These are phyloP conservation scores for Mycena rosella DNA, from an alignment of 768 basidiomycete genomes.

Conservation along the genomic window DNA sequence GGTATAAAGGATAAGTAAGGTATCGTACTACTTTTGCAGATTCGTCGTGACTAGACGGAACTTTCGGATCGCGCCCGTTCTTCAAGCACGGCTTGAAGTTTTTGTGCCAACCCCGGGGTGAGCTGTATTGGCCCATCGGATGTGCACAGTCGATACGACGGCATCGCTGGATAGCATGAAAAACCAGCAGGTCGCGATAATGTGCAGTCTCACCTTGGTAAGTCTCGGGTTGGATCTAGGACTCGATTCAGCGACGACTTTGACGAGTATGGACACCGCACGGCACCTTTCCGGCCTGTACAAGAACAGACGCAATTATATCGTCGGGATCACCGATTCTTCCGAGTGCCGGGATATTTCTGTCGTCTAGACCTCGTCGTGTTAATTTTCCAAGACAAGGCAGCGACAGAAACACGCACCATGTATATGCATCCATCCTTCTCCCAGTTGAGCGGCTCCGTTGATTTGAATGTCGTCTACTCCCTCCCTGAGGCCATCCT, in stretches of 20 bases:
- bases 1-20: not conserved
- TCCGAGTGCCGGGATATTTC: constrained; percentile 81
- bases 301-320: constrained; percentile 82
- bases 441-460: constrained; percentile 71
- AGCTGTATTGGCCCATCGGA: constrained; percentile 77
- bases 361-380: constrained; percentile 74
- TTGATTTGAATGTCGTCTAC: constrained; percentile 76
- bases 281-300: constrained; percentile 73
- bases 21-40: not conserved
- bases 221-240: constrained; percentile 75
- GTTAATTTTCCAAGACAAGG: too few relatives aligned
- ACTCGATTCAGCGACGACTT: constrained; percentile 1
- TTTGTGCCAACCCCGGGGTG: constrained; percentile 72
- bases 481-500: constrained; percentile 64
- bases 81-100: constrained; percentile 57
- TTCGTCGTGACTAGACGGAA: not conserved
- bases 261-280: constrained; percentile 27
- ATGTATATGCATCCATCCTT: constrained; percentile 93
- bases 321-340: constrained; percentile 89
- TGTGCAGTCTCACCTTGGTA: constrained; percentile 58
- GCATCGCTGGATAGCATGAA: constrained; percentile 64
- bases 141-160: constrained; percentile 85
- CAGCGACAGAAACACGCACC: constrained; percentile 54
- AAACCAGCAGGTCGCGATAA: too few relatives aligned
- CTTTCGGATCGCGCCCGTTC: constrained; percentile 48